phyloP scores from a whole-genome alignment of 2,329 filamentous ascomycete species.

The Clonostachys chloroleuca region DNA sequence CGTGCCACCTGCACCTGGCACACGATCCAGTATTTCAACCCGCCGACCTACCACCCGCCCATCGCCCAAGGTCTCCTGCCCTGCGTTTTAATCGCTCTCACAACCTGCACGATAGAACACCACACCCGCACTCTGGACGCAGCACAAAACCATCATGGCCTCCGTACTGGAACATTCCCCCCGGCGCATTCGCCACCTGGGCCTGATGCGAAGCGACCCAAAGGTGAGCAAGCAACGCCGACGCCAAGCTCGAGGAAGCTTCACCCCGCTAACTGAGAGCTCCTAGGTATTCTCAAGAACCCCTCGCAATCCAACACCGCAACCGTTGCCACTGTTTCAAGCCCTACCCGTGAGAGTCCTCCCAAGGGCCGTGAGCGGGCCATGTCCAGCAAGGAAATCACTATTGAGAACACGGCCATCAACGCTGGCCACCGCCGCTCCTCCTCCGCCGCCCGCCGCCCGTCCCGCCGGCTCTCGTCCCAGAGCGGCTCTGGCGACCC shows the following conservation, averaged over 20 bases:
- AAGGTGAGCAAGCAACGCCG: constrained; percentile 24
- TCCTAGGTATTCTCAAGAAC: constrained; percentile 88
- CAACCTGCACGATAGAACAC: no score
- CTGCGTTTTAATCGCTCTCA: no score
- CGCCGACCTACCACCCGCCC: no score
- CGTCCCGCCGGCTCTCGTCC: constrained; percentile 37
- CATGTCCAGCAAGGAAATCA: constrained; percentile 76
- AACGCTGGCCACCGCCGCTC: constrained; percentile 90
- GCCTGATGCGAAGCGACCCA: constrained; percentile 35
- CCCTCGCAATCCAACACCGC: constrained; percentile 52
- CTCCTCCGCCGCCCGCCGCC: constrained; percentile 56
- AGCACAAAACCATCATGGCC: constrained; percentile 27
- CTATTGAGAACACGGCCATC: constrained; percentile 87
- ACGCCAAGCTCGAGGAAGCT: no score
- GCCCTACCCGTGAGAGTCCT: constrained; percentile 11
- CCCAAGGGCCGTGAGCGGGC: constrained; percentile 31
- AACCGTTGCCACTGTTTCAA: not conserved
- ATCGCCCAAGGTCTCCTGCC: no score
- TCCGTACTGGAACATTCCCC: constrained; percentile 27
- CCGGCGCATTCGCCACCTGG: constrained; percentile 33
- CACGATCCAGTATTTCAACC: no score
- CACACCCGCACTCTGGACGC: no score
- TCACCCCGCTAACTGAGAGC: not conserved
- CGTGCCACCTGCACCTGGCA: no score
- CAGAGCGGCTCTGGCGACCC: constrained; percentile 64